phyloP scores from a whole-genome alignment of 1,284 basidiomycete genomes.

The Austroboletus olivaceoglutinosus region DNA sequence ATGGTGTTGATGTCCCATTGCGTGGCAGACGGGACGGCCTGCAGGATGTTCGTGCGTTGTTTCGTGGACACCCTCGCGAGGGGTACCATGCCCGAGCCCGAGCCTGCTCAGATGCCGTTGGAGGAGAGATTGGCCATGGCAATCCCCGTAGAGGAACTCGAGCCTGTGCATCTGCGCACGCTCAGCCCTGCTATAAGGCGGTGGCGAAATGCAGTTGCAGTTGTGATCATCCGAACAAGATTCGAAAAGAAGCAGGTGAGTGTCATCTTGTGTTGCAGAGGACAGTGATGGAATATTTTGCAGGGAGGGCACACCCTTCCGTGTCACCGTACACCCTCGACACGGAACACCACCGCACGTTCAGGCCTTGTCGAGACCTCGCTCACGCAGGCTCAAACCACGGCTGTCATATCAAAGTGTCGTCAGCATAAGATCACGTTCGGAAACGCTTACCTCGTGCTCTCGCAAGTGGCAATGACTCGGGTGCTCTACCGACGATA shows the following conservation, averaged over 20 bases:
- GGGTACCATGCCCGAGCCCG: slow-evolving; percentile 4
- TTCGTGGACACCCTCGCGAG: slow-evolving; percentile 46
- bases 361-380: too few species aligned
- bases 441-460: too few species aligned
- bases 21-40: slow-evolving; percentile 15
- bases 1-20: slow-evolving; percentile 17
- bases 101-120: slow-evolving; percentile 23
- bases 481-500: slow-evolving; percentile 7
- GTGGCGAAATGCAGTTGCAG: slow-evolving; percentile 47
- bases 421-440: too few species aligned
- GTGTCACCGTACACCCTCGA: too few species aligned
- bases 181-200: too few species aligned
- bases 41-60: too few species aligned
- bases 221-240: slow-evolving; percentile 26
- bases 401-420: too few species aligned
- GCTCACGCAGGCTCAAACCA: too few species aligned
- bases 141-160: slow-evolving; percentile 38
- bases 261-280: too few species aligned
- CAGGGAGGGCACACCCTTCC: too few species aligned
- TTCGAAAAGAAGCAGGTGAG: slow-evolving; percentile 16
- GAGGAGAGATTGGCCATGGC: slow-evolving; percentile 42
- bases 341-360: too few species aligned
- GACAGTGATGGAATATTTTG: too few species aligned
- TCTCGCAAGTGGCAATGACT: slow-evolving; percentile 1
- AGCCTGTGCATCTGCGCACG: slow-evolving; percentile 29